These are phyloP conservation scores for Luvunga scandens DNA, from an alignment of 345 rosid species.

Conservation along the genomic window DNA sequence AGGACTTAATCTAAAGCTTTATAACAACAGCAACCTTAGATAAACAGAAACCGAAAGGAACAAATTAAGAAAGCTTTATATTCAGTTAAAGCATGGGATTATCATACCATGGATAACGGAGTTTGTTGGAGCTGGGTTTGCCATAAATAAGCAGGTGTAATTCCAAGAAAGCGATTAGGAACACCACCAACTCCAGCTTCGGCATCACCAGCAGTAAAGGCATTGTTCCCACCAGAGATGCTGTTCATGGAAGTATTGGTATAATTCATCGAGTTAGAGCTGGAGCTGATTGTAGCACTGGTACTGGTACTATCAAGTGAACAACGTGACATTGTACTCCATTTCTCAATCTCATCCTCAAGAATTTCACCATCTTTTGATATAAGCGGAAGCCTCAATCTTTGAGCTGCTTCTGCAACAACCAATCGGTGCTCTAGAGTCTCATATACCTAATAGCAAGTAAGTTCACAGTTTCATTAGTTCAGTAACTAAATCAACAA, in stretches of 20 bases:
- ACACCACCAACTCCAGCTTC: conserved; percentile 91
- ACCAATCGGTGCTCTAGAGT: conserved; percentile 82
- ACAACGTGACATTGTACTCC: conserved; percentile 77
- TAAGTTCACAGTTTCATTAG: not conserved
- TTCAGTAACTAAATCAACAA: too few relatives aligned
- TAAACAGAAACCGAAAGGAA: not conserved
- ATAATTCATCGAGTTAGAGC: conserved; percentile 64
- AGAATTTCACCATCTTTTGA: conserved; percentile 90
- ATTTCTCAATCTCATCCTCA: conserved; percentile 92
- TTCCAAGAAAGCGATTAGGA: conserved; percentile 88
- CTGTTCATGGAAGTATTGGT: conserved; percentile 53
- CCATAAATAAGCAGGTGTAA: conserved; percentile 83
- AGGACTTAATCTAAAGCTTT: not conserved
- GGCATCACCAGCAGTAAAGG: conserved; percentile 43
- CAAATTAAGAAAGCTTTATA: not conserved
- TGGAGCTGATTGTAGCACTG: conserved; percentile 67
- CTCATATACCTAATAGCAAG: conserved; percentile 65
- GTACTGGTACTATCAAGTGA: conserved; percentile 85
- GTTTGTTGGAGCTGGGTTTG: conserved; percentile 77
- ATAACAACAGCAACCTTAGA: conserved; percentile 9
- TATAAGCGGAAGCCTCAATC: conserved; percentile 87
- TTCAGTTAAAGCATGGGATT: not conserved
- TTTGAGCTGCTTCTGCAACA: conserved; percentile 97
- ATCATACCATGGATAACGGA: conserved; percentile 59
- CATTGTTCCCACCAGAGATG: conserved; percentile 35